Percentiles rank a stretch among this genome's conserved stretches.
phyloP scores from a whole-genome alignment of 2,329 filamentous ascomycete species.

The Zasmidium angulare region DNA sequence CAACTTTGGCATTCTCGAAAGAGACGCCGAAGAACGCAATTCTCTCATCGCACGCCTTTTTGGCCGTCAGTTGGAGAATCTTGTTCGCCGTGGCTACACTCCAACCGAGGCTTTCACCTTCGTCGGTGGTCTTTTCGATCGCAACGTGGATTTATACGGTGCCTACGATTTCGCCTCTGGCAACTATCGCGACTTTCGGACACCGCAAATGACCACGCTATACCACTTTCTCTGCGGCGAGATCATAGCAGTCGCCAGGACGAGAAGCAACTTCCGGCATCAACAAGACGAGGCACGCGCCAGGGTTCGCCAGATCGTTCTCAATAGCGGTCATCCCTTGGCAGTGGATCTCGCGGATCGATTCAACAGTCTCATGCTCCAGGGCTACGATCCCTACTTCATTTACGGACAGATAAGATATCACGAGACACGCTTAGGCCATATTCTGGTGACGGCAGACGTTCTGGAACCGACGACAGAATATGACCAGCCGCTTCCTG shows the following conservation, averaged over 20 bases:
- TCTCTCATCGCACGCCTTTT: neutral
- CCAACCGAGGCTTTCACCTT: neutral
- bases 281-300: neutral
- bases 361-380: neutral
- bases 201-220: neutral
- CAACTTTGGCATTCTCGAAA: neutral
- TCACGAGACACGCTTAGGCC: neutral
- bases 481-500: no score
- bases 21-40: neutral
- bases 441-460: no score
- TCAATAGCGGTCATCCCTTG: neutral
- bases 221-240: neutral
- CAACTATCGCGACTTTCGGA: neutral
- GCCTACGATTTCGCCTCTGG: neutral
- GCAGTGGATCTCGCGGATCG: neutral
- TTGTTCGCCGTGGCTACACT: neutral
- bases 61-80: neutral
- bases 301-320: neutral
- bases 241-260: neutral
- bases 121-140: neutral
- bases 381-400: neutral
- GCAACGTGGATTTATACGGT: neutral
- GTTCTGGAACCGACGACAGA: no score
- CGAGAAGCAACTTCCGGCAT: neutral
- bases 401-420: neutral